phyloP scores from a whole-genome alignment of 2,329 filamentous ascomycete species.

The Epichloe sibirici region DNA sequence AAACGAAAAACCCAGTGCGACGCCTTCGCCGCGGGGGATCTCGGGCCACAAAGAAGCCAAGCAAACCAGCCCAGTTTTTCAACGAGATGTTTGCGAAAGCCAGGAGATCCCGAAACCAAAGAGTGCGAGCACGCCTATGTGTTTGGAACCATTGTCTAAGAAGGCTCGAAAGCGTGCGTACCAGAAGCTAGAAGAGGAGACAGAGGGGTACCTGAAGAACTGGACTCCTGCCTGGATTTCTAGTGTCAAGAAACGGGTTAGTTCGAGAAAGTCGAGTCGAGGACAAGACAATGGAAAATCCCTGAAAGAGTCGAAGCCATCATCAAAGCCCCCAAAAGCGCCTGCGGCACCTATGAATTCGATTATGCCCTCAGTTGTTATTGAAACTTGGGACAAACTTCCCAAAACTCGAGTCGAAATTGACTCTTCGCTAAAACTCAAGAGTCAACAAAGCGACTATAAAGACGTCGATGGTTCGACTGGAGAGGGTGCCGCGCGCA shows the following conservation, averaged over 20 bases:
- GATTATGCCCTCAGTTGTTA: no score
- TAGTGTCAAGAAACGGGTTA: background rate
- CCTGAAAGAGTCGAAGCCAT: background rate
- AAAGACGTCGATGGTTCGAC: background rate
- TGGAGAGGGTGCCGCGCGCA: background rate
- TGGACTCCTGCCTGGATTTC: background rate
- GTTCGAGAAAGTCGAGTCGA: background rate
- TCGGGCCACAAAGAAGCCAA: background rate
- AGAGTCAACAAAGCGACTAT: background rate
- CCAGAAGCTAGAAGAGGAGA: slow-evolving; percentile 1
- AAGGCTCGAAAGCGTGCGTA: background rate
- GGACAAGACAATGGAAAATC: background rate
- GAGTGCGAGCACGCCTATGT: background rate
- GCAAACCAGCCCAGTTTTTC: no score
- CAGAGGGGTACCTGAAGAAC: background rate
- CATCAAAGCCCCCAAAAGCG: background rate
- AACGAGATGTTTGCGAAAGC: no score
- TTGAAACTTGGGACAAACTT: background rate
- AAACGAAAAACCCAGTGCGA: background rate
- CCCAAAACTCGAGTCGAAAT: background rate
- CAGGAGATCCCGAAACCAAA: background rate
- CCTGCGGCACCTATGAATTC: background rate
- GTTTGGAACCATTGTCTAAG: background rate
- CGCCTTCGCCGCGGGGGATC: background rate
- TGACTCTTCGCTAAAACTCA: background rate